Evolutionary conservation across 306 rosid species (phyloP), one percentile per base, ranked within the genome.

Genomic region (Gleditsia sinensis): DNA sequence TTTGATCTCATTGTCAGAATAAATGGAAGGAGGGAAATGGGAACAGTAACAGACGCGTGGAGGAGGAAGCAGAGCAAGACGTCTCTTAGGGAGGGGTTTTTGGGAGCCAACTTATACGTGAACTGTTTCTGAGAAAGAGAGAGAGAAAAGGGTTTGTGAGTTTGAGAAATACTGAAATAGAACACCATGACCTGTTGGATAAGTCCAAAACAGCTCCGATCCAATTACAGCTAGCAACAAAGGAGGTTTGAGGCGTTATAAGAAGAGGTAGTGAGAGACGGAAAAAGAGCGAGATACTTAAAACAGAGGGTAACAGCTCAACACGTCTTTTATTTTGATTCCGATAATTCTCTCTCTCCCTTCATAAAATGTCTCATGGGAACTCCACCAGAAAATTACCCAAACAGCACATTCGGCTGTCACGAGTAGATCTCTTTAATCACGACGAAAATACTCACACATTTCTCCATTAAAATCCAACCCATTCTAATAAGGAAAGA

Each of bases 291-390:
- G n/a, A n/a, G 43, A 46, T 16, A 57, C 40, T 70, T 64, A 49
- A 60, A 33, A 37, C 20, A 13, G 42, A 63, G 66, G 89, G 74
- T 9, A 81, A 89, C 96, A 89, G 88, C 93, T 89, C 92, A 87
- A 85, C 98, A 87, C 97, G 98, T 85, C 86, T 87, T 87, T 78
- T 36, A 8, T 49, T 82, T 85, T 73, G 77, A 83, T 19, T 59
- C 66, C 40, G n/a, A 58, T 17, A 27, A 56, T 27, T 28, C 19
- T 56, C 13, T 14, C n/a, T n/a, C n/a, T 28, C 61, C 17, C 5
- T 27, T 57, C 10, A 58, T 32, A 33, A 56, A 48, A 55, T 45
- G 51, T 48, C 40, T 9, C 71, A 45, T 17, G 51, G 30, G 21
- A 50, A 60, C 40, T 60, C 50, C 45, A 70, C 69, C 11, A 71